Evolutionary conservation across 1,139 yeast species (phyloP), one percentile per base, ranked within the genome.

Genomic region (Hansenula sp.): DNA sequence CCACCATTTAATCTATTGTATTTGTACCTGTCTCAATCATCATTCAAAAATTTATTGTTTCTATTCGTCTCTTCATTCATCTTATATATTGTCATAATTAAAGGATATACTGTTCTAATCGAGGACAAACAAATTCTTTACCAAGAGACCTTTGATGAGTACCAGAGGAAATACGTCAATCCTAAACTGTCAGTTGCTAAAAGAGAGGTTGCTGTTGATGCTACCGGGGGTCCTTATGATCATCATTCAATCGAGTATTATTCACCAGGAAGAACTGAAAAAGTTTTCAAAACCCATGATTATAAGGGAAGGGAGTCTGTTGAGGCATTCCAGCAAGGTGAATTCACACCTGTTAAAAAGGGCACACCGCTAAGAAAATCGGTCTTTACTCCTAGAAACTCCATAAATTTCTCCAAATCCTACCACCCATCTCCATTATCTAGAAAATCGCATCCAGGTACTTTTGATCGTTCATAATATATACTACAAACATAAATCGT

Each of bases 121-220:
- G 67, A 71, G 42, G 93, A 86, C 61, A 83, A 80, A 50, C 79
- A 77, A 43, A 68, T 83, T 12, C 58, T 86, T 8, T 76, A 74
- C 50, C 78, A 75, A 49, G 89, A 84, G 54, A 77, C 79, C 55
- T 70, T 81, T 48, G 74, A 72, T 31, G 94, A 85, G 55, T 81
- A 81, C 55, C 77, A 82, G 51, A 65, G 71, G 36, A 84, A 84
- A 58, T 78, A 73, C 50, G 85, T 84, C n/a, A 73, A 74, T 41
- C 90, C 91, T 4, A 74, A 75, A 43, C 64, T 78, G 1, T 71
- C 79, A 7, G 71, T 72, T 9, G 62, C 72, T 43, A 72, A 73
- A 43, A 77, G 82, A 51, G 90, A 85, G 55, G 90, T 77, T 3
- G 71, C 77, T 40, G 70, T 84, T 11, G 91, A 85, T 59, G 81